Evolutionary conservation across 1,139 yeast species (phyloP), one percentile per base, ranked within the genome.

Genomic region (Candida gigantensis): DNA sequence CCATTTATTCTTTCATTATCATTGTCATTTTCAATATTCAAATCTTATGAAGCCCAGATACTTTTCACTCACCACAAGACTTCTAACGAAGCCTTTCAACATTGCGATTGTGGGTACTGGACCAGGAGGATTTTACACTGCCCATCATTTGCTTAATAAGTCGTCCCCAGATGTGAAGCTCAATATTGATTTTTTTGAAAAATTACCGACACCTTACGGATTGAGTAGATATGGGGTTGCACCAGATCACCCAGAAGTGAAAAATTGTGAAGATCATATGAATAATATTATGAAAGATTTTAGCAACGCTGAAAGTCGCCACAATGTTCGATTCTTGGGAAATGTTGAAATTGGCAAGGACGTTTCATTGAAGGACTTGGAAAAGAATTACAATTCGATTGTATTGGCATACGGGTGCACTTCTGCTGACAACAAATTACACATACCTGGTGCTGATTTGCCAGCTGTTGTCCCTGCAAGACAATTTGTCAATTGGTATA

Each of bases 191-290:
- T 65, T 84, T 49, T 89, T 81, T 65, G 99, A 92, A 52, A 72
- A 80, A 41, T 65, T 84, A 24, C 96, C 97, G 0, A 81, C 90
- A 3, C 98, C 98, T 0, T 92, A 76, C 62, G 99, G 99, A 0
- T 68, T 92, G 25, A 81, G 92, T 33, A 63, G 99, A 29, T 90
- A 79, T 55, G 99, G 99, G 1, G 97, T 92, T n/a, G 97, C 98
- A 0, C 99, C 99, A 1, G 99, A 92, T 61, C 98, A 92, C 58
- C 96, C 97, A 0, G 98, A 92, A 53, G 97, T 92, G 25, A 92
- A 92, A 57, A 81, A 81, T 44, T 84, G 94, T 52, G 89, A 88
- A 57, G 94, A 85, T 16, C 82, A 89, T 39, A 81, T 94, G 55
- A 73, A 73, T 5, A 79, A 81, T 41, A 74, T 84, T 19, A 84